These are phyloP conservation scores for Fusarium nygamai DNA, from an alignment of 2,329 filamentous ascomycete genomes.

Conservation along the genomic window DNA sequence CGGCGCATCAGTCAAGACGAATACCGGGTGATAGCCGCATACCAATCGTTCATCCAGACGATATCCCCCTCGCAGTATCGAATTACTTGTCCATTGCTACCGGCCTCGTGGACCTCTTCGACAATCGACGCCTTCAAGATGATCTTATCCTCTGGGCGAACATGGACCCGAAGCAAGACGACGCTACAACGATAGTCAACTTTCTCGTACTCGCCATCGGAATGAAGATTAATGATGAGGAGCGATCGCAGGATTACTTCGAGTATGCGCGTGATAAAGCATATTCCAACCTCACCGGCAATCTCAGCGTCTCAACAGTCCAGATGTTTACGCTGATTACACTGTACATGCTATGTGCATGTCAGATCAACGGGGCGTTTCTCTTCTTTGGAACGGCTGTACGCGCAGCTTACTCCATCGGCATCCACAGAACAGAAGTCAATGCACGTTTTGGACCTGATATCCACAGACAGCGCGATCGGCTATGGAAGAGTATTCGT, in stretches of 20 bases:
- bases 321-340: slow-evolving; percentile 62
- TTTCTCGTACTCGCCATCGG: slow-evolving; percentile 64
- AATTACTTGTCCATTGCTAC: slow-evolving; percentile 55
- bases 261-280: slow-evolving; percentile 60
- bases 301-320: slow-evolving; percentile 60
- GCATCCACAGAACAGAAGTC: slow-evolving; percentile 63
- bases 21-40: slow-evolving; percentile 29
- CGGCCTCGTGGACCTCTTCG: slow-evolving; percentile 61
- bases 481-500: slow-evolving; percentile 64
- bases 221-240: slow-evolving; percentile 54
- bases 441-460: slow-evolving; percentile 61
- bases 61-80: slow-evolving; percentile 46
- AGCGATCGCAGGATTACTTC: slow-evolving; percentile 57
- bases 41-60: slow-evolving; percentile 43
- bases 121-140: slow-evolving; percentile 50
- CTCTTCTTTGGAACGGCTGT: slow-evolving; percentile 64
- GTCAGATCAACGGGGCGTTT: slow-evolving; percentile 65
- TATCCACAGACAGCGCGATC: slow-evolving; percentile 56
- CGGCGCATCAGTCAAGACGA: slow-evolving; percentile 37
- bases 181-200: slow-evolving; percentile 55
- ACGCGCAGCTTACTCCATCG: slow-evolving; percentile 62
- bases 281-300: slow-evolving; percentile 55
- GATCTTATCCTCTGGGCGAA: slow-evolving; percentile 56
- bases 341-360: slow-evolving; percentile 64
- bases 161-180: slow-evolving; percentile 46